Conservation (phyloP, 129 eudicot genomes). For the Tagetes erecta region DNA sequence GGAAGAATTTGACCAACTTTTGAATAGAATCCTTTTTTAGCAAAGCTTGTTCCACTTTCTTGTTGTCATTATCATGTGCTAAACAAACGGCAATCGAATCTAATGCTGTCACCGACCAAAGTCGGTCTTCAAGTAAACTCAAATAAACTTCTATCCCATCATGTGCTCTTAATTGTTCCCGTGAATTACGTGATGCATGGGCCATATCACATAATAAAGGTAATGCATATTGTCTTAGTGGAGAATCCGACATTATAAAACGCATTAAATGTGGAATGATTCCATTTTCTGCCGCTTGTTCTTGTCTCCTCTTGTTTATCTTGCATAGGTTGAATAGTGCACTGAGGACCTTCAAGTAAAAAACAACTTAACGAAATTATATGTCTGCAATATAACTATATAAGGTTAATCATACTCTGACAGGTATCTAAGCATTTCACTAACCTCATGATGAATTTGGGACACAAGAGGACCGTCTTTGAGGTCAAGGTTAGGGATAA, state of each 20-base stretch:
- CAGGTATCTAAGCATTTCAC: conserved; percentile 9
- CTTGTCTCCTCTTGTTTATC: conserved; percentile 96
- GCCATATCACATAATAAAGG: conserved; percentile 98
- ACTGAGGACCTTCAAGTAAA: conserved; percentile 71
- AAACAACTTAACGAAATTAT: not conserved
- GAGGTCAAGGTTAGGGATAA: conserved; percentile 95
- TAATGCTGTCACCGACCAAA: conserved; percentile 94
- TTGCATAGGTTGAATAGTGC: conserved; percentile 95
- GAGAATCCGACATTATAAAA: conserved; percentile 85
- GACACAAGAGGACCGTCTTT: conserved; percentile 90
- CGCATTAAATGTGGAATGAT: conserved; percentile 94
- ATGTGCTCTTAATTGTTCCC: conserved; percentile 95
- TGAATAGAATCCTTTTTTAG: conserved; percentile 87
- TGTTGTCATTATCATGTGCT: conserved; percentile 93
- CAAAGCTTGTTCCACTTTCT: conserved; percentile 92
- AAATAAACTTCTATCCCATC: conserved; percentile 94
- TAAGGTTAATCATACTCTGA: conserved; percentile 1
- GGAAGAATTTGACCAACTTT: conserved; percentile 86
- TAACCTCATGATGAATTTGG: conserved; percentile 94
- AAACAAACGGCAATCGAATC: conserved; percentile 95
- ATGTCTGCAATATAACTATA: not conserved
- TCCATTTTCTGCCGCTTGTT: conserved; percentile 98
- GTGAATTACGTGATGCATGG: conserved; percentile 88
- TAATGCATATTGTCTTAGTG: conserved; percentile 76
- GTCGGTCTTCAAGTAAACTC: conserved; percentile 89